phyloP scores from a whole-genome alignment of 2,329 filamentous ascomycete species.

The Colletotrichum gigasporum region DNA sequence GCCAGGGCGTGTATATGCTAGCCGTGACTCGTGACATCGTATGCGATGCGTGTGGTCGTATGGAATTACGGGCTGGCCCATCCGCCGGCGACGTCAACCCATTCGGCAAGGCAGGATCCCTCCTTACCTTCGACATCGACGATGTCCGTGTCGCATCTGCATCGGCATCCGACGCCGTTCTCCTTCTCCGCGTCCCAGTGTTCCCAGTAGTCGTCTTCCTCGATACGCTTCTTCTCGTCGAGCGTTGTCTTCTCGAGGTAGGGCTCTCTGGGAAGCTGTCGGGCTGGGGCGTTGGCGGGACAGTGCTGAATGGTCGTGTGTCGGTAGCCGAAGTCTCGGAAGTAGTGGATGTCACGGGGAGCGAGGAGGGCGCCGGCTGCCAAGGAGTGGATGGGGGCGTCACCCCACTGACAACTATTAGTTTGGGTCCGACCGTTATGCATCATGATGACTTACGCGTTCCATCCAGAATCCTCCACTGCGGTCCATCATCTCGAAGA shows the following conservation, averaged over 20 bases:
- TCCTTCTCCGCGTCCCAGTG: constrained; percentile 87
- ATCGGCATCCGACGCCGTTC: constrained; percentile 96
- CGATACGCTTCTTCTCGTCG: constrained; percentile 83
- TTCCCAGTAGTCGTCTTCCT: constrained; percentile 98
- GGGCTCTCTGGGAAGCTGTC: constrained; percentile 82
- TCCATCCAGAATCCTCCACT: constrained; percentile 99
- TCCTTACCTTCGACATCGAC: constrained; percentile 98
- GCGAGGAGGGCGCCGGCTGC: constrained; percentile 88
- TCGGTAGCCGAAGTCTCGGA: constrained; percentile 97
- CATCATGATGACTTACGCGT: constrained; percentile 67
- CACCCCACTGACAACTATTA: constrained; percentile 82
- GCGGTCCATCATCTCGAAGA: constrained; percentile 98
- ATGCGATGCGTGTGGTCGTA: constrained; percentile 4
- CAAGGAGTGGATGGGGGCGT: constrained; percentile 97
- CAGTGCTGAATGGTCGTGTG: constrained; percentile 99
- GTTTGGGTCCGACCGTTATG: constrained; percentile 33
- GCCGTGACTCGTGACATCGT: constrained; percentile 28
- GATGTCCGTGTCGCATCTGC: constrained; percentile 96
- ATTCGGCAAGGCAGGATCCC: constrained; percentile 92
- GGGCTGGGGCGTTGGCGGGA: constrained; percentile 90
- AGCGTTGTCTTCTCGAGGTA: constrained; percentile 84
- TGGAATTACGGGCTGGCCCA: constrained; percentile 70
- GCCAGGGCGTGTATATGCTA: constrained; percentile 13
- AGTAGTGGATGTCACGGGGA: constrained; percentile 92
- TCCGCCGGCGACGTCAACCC: constrained; percentile 96